A percentile compares a stretch with the other conserved stretches of the same genome.
Evolutionary conservation across 2,329 filamentous ascomycete genomes (phyloP).

Genomic region (Fonsecaea multimorphosa): DNA sequence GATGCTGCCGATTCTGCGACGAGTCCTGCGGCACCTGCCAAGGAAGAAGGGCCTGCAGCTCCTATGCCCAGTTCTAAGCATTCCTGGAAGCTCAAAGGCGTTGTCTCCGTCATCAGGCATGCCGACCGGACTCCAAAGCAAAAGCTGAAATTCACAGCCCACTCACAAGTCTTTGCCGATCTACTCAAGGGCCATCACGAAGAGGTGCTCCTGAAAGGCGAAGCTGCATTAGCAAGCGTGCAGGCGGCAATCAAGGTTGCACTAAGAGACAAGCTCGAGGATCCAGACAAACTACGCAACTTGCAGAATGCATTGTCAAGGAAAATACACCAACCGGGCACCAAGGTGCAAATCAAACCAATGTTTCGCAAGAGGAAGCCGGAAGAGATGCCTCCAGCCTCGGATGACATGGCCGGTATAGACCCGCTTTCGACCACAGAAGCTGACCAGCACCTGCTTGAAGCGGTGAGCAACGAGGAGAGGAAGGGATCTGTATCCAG

Average conservation of each 20-base stretch:
- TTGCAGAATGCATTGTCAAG: constrained; percentile 86
- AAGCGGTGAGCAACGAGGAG: constrained; percentile 22
- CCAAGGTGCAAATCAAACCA: constrained; percentile 98
- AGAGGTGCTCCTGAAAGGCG: constrained; percentile 91
- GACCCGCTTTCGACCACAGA: constrained; percentile 23
- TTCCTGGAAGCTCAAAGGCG: constrained; percentile 97
- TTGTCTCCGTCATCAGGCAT: constrained; percentile 94
- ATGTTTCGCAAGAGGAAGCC: constrained; percentile 93
- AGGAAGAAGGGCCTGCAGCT: constrained; percentile 45
- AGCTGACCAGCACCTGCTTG: not conserved
- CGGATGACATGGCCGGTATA: constrained; percentile 10
- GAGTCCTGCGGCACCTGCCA: constrained; percentile 22
- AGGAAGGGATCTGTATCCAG: constrained; percentile 20
- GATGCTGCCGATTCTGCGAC: constrained; percentile 13
- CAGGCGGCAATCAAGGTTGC: constrained; percentile 85
- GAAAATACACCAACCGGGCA: constrained; percentile 92
- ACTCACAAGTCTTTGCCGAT: constrained; percentile 94
- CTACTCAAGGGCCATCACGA: constrained; percentile 94
- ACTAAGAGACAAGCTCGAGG: constrained; percentile 78
- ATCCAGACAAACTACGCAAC: constrained; percentile 81
- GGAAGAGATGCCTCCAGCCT: constrained; percentile 54
- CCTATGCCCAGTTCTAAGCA: constrained; percentile 77
- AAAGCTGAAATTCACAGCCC: constrained; percentile 99
- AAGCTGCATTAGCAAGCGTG: constrained; percentile 86
- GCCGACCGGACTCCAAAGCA: constrained; percentile 98